Evolutionary conservation across 225 moss, liverwort and hornwort species (phyloP).

Genomic region (Physcomitrium patens): DNA sequence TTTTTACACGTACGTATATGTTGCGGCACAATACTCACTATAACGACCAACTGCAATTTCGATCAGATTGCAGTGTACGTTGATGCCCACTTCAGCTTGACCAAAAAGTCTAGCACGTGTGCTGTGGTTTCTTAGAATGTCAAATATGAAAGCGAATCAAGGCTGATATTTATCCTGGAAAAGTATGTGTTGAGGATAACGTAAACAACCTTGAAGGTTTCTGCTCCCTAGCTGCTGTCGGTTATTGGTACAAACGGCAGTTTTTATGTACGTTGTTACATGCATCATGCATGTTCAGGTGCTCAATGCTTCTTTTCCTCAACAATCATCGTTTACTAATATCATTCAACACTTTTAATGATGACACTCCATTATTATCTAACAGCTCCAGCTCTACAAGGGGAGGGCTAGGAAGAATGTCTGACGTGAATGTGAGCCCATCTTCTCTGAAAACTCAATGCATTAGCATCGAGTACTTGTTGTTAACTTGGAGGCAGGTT

Average conservation of each 20-base stretch:
- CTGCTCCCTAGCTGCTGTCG: slow-evolving; percentile 27
- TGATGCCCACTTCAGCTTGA: background rate
- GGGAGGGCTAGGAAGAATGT: slow-evolving; percentile 4
- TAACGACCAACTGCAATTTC: background rate
- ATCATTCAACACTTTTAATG: background rate
- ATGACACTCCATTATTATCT: background rate
- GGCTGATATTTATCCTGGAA: background rate
- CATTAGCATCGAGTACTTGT: background rate
- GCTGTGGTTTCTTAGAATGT: slow-evolving; percentile 8
- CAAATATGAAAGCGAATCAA: slow-evolving; percentile 10
- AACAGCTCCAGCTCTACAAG: background rate
- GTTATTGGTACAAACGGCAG: slow-evolving; percentile 28
- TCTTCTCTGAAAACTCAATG: background rate
- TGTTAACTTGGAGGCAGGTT: background rate
- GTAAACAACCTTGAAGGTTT: slow-evolving; percentile 14
- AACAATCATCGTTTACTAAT: background rate
- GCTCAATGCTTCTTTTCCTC: background rate
- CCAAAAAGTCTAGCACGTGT: background rate
- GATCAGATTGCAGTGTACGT: background rate
- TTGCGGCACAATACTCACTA: background rate
- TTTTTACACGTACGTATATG: no score
- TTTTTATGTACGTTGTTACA: slow-evolving; percentile 10
- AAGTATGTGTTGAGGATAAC: background rate
- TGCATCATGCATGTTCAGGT: slow-evolving; percentile 35
- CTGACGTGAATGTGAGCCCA: background rate